Conservation (phyloP, 495 filamentous ascomycete species). For the Pyronema domesticum region DNA sequence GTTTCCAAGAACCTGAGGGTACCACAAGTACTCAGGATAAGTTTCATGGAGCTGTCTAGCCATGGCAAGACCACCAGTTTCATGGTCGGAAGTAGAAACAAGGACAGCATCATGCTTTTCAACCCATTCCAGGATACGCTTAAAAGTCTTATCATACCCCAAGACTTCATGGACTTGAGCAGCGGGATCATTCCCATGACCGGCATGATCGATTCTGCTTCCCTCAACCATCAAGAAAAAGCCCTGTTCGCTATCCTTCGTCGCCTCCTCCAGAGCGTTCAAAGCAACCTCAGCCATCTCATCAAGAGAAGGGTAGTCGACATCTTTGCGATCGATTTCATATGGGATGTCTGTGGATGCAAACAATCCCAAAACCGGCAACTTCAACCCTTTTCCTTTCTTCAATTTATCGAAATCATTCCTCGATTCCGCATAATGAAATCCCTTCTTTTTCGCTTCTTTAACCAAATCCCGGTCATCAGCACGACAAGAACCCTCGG, state of each 20-base stretch:
- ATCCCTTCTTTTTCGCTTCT: slow-evolving; percentile 57
- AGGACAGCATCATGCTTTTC: slow-evolving; percentile 59
- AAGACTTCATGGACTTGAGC: slow-evolving; percentile 90
- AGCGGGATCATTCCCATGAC: slow-evolving; percentile 84
- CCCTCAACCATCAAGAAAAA: slow-evolving; percentile 99
- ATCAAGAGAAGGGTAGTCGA: slow-evolving; percentile 70
- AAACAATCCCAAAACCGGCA: slow-evolving; percentile 78
- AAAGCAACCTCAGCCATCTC: slow-evolving; percentile 82
- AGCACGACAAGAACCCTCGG: slow-evolving; percentile 53
- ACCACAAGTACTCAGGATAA: slow-evolving; percentile 75
- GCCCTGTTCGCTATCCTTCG: slow-evolving; percentile 66
- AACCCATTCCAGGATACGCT: slow-evolving; percentile 67
- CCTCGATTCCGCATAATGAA: slow-evolving; percentile 55
- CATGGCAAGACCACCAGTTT: slow-evolving; percentile 72
- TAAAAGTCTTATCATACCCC: slow-evolving; percentile 75
- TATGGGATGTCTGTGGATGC: slow-evolving; percentile 71
- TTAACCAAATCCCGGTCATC: slow-evolving; percentile 54
- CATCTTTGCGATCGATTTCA: slow-evolving; percentile 70
- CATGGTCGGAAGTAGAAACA: slow-evolving; percentile 82
- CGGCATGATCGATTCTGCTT: slow-evolving; percentile 87
- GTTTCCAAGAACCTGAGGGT: slow-evolving; percentile 61
- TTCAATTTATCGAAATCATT: slow-evolving; percentile 60
- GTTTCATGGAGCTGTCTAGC: slow-evolving; percentile 51
- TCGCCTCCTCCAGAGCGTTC: slow-evolving; percentile 61
- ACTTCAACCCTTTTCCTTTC: slow-evolving; percentile 48